Evolutionary conservation across 2,329 filamentous ascomycete genomes (phyloP), one percentile per base, ranked within the genome.

Genomic region (Phialemonium atrogriseum): DNA sequence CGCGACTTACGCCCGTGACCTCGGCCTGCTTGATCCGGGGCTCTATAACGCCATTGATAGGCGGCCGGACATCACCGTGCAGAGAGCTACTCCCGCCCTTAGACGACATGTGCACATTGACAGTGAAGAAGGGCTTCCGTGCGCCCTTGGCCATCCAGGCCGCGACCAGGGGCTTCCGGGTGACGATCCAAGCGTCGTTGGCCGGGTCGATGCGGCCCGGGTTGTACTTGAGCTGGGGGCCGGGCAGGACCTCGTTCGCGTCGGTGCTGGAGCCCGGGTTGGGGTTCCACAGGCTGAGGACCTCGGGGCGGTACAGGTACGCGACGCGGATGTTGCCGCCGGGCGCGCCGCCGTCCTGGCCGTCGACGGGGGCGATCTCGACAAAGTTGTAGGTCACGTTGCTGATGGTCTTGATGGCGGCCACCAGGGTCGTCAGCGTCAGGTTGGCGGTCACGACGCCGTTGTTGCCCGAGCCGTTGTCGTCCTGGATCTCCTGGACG

Each of bases 311-410:
- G 66, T 82, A 85, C 9, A 85, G 62, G 55, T 82, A 85, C 0
- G 77, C 79, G 27, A 64, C 62, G 26, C 80, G 79, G 52, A 85
- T 84, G 59, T 85, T 84, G 22, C 78, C 79, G 10, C 80, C 80
- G 2, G 77, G 73, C 38, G 72, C 58, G 20, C 80, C 80, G 36
- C 80, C 80, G 41, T 84, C 77, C 39, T 66, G 44, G 51, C 70
- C 63, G 49, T 82, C 59, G 20, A 67, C 55, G 2, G 80, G 79
- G 25, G 60, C 62, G 34, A 84, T 66, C 40, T 76, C 68, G 17
- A 67, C 59, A 46, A 69, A 84, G 24, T 60, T 56, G 55, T 85
- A 85, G 24, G 51, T 44, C 2, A 70, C 60, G 15, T 67, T 68
- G 22, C 59, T 62, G 8, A 63, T 55, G 4, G 50, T 45, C 26